These are phyloP conservation scores for Venturia aucupariae DNA, from an alignment of 2,329 filamentous ascomycete genomes.

Conservation along the genomic window DNA sequence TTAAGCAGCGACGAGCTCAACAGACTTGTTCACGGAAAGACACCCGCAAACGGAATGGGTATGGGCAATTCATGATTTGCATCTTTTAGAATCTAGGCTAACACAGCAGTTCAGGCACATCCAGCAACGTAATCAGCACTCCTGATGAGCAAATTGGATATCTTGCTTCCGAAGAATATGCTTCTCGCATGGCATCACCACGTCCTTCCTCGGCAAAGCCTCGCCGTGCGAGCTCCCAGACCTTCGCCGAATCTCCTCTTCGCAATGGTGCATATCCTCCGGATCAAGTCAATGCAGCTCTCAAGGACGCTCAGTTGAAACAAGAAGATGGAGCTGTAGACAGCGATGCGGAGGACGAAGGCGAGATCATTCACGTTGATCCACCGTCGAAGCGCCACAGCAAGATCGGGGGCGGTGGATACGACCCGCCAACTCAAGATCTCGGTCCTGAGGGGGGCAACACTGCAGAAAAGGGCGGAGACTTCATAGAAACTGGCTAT, in stretches of 20 bases:
- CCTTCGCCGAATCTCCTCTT: conserved; percentile 41
- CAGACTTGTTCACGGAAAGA: conserved; percentile 72
- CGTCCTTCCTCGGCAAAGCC: conserved; percentile 36
- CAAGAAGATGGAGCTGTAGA: conserved; percentile 31
- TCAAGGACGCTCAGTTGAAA: conserved; percentile 15
- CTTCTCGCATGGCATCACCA: conserved; percentile 65
- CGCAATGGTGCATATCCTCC: conserved; percentile 41
- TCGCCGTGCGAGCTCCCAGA: conserved; percentile 38
- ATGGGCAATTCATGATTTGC: conserved; percentile 21
- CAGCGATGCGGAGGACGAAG: conserved; percentile 39
- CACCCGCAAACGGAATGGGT: conserved; percentile 44
- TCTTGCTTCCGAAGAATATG: conserved; percentile 75
- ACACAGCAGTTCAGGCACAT: conserved; percentile 1
- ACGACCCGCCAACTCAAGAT: conserved; percentile 44
- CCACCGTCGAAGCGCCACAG: conserved; percentile 40
- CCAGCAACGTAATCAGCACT: conserved; percentile 45
- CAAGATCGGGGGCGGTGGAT: conserved; percentile 40
- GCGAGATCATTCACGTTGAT: conserved; percentile 68
- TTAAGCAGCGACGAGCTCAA: conserved; percentile 86
- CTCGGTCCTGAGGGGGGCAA: conserved; percentile 38
- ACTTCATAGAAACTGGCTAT: conserved; percentile 46
- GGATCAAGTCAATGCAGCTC: conserved; percentile 28
- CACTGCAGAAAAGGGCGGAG: conserved; percentile 37
- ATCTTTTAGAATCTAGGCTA: neutral
- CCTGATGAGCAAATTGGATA: conserved; percentile 89